A percentile compares a stretch with the other conserved stretches of the same genome.
phyloP scores from a whole-genome alignment of 1,139 yeast genomes.

The Tardiomyces digboiensis region DNA sequence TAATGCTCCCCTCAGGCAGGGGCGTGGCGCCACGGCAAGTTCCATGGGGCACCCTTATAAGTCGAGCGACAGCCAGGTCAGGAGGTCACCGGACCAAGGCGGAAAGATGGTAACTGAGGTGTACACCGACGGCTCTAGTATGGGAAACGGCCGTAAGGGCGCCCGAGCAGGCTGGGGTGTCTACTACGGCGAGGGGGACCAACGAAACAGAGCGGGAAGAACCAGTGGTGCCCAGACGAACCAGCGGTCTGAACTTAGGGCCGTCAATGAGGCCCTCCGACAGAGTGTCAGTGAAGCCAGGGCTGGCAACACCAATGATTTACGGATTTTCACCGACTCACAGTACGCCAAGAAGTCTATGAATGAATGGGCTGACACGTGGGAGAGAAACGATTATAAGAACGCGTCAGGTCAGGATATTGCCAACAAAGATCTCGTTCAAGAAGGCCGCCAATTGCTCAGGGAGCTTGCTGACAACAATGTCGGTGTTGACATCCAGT shows the following conservation, averaged over 20 bases:
- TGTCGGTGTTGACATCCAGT: slow-evolving; percentile 32
- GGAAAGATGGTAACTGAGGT: slow-evolving; percentile 20
- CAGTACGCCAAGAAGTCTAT: slow-evolving; percentile 41
- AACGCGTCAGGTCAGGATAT: slow-evolving; percentile 37
- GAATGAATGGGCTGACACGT: slow-evolving; percentile 40
- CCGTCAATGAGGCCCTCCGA: slow-evolving; percentile 47
- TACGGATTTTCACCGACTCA: slow-evolving; percentile 46
- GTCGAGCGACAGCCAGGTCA: no score
- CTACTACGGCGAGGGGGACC: slow-evolving; percentile 48
- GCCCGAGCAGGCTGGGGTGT: slow-evolving; percentile 67
- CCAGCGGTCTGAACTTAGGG: slow-evolving; percentile 72
- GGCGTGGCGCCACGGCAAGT: no score
- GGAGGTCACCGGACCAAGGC: no score
- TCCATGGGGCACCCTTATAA: not conserved
- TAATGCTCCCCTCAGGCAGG: not conserved
- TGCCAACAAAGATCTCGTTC: slow-evolving; percentile 42
- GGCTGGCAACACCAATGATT: slow-evolving; percentile 9
- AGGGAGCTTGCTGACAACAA: slow-evolving; percentile 22
- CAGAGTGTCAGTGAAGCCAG: slow-evolving; percentile 20
- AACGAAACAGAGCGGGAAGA: slow-evolving; percentile 45
- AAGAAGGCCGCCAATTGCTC: slow-evolving; percentile 18
- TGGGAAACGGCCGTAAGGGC: slow-evolving; percentile 38
- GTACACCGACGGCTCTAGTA: slow-evolving; percentile 67
- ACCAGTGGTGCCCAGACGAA: slow-evolving; percentile 51
- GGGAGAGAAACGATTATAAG: slow-evolving; percentile 49